phyloP scores from a whole-genome alignment of 2,329 filamentous ascomycete species.

The Zymoseptoria ardabiliae region DNA sequence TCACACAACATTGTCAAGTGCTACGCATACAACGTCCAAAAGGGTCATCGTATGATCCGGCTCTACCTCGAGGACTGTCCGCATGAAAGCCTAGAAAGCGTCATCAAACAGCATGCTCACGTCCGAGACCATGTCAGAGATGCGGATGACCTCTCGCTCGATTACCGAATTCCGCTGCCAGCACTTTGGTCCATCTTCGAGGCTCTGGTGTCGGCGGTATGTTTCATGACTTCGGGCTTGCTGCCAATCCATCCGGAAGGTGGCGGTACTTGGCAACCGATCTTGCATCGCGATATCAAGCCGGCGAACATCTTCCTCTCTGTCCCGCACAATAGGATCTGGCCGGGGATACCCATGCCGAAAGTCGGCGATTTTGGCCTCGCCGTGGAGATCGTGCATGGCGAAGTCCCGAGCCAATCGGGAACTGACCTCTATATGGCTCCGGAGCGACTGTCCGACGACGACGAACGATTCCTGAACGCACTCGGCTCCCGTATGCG shows the following conservation, averaged over 20 bases:
- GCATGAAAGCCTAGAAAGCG: background rate
- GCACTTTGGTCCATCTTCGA: background rate
- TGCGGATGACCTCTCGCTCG: background rate
- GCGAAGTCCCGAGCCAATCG: constrained; percentile 1
- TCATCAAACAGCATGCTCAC: background rate
- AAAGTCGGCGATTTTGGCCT: constrained; percentile 22
- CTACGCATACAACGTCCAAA: background rate
- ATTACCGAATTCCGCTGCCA: background rate
- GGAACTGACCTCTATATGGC: constrained; percentile 14
- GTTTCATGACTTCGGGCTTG: background rate
- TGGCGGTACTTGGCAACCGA: background rate
- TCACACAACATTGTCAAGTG: background rate
- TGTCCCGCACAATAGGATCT: constrained; percentile 1
- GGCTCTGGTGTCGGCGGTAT: background rate
- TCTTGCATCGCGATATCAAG: constrained; percentile 24
- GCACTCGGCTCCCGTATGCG: no score
- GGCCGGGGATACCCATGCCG: constrained; percentile 15
- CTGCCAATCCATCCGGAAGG: background rate
- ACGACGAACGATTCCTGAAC: no score
- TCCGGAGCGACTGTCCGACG: background rate
- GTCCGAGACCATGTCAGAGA: background rate
- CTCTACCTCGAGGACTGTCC: background rate
- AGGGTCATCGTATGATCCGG: background rate
- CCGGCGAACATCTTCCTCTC: constrained; percentile 19
- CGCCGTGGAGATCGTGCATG: background rate